Base-by-base conservation (phyloP, 208 protist species). In the Crithidia expoeki region DNA sequence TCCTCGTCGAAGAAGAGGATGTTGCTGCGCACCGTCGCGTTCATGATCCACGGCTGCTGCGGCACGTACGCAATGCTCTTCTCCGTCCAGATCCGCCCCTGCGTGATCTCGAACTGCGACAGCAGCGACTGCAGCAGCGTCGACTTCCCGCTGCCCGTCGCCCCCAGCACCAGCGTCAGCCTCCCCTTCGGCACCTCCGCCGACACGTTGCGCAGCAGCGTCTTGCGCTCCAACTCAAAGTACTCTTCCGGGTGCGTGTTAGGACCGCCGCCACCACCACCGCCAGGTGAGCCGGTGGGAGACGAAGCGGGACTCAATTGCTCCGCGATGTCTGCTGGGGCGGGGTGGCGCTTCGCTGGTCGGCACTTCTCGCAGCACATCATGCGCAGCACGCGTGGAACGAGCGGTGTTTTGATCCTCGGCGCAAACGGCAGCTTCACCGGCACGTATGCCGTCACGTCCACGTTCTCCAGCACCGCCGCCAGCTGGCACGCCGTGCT, bases 1-100 rank as follows among this genome's bases (percentile, higher is more conserved):
- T 86, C 84, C 23, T 72, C 59, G 25, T 77, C 46, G 38, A 96
- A 96, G 72, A 98, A 98, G 11, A 95, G 58, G 40, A 99, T 94
- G n/a, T n/a, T n/a, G n/a, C n/a, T n/a, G n/a, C n/a, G n/a, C n/a
- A n/a, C n/a, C n/a, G n/a, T n/a, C n/a, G n/a, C n/a, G n/a, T n/a
- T n/a, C n/a, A n/a, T n/a, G n/a, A n/a, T n/a, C n/a, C n/a, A n/a
- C n/a, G n/a, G n/a, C n/a, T n/a, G n/a, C n/a, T n/a, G n/a, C n/a
- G n/a, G n/a, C n/a, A n/a, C n/a, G n/a, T n/a, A n/a, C 71, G 93
- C 92, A 30, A 98, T 83, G 57, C 42, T 77, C 21, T 64, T 40
- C 21, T 64, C 21, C 11, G 63, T 46, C 49, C 65, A 73, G 23
- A 87, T 66, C 23, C 55, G 28, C 23, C 87, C 87, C 21, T 53